Conservation (phyloP, 805 yeast genomes). For the Wickerhamiella occidentalis region DNA sequence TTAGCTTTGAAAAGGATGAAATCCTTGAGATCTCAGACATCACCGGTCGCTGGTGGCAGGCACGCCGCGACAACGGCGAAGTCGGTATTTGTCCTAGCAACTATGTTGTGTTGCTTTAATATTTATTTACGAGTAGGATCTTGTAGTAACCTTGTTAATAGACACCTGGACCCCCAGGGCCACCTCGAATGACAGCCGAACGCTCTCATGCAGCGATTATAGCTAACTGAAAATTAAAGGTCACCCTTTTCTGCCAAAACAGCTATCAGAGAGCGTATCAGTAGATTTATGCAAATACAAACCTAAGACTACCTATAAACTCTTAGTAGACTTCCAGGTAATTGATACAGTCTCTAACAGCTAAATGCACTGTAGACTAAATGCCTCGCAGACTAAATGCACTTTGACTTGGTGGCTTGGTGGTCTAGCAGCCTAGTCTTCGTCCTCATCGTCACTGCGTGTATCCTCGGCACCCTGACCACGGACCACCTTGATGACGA, state of each 20-base stretch:
- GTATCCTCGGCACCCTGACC: slow-evolving; percentile 79
- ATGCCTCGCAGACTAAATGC: too few relatives aligned
- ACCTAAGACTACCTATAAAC: too few relatives aligned
- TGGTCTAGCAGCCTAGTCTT: not conserved
- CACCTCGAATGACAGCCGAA: too few relatives aligned
- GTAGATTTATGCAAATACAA: too few relatives aligned
- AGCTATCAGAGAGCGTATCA: too few relatives aligned
- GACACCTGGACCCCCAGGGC: too few relatives aligned
- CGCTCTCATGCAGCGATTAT: too few relatives aligned
- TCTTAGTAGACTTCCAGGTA: too few relatives aligned
- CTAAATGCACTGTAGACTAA: too few relatives aligned
- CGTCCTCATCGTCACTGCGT: slow-evolving; percentile 69
- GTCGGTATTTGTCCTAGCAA: slow-evolving; percentile 95
- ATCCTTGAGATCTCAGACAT: slow-evolving; percentile 84
- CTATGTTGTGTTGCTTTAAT: slow-evolving; percentile 52
- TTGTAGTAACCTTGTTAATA: not conserved
- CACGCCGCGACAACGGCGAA: slow-evolving; percentile 76
- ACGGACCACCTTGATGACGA: slow-evolving; percentile 52
- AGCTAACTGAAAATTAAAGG: too few relatives aligned
- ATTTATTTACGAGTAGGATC: slow-evolving; percentile 8
- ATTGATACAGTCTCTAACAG: too few relatives aligned
- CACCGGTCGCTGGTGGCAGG: slow-evolving; percentile 98
- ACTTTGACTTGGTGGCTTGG: not conserved
- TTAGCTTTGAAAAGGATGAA: slow-evolving; percentile 83
- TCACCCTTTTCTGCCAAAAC: too few relatives aligned